Evolutionary conservation across 371 early-diverging fungal species (phyloP), one percentile per base, ranked within the genome.

Genomic region (Mortierella sp.): DNA sequence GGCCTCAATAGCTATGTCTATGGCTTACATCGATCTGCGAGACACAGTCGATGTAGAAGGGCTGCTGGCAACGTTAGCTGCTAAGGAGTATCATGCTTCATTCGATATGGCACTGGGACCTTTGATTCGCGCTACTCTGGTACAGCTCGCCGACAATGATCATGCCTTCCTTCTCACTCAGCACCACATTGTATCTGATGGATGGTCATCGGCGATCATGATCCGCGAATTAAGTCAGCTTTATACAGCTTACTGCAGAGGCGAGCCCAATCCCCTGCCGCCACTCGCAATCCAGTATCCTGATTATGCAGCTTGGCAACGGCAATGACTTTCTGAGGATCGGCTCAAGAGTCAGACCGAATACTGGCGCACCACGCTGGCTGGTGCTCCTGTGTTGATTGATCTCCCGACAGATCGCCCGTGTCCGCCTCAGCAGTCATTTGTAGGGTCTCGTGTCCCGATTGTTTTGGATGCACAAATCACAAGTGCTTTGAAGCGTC

Each of bases 281-380:
- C 62, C 68, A 24, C 68, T 68, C 5, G 20, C 32, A 16, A 49
- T 68, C 35, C 68, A 68, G 18, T 68, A 68, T 24, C 62, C 61
- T 6, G 68, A 68, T 35, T 68, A 68, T 35, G 62, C 68, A 20
- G 62, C 68, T 14, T 68, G 68, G 68, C 68, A 68, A 37, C 47
- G 62, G 1, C 51, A 61, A 14, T 68, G 62, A 51, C 35, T 68
- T 61, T 43, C 60, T 32, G 62, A 24, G 20, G 68, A 68, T 22
- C 68, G 68, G 35, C 52, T 68, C 68, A 39, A 68, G 62, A 20
- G 16, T 3, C 68, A 68, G 11, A 28, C 24, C 6, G 47, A 39
- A 14, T 67, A 67, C 59, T 67, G 67, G 67, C 39, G 59, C 5
- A 59, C 10, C 16, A 26, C 59, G 1, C 43, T 67, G 28, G 24